phyloP scores from a whole-genome alignment of 2,329 filamentous ascomycete genomes.

The Coniosporium tulheliwenetii region DNA sequence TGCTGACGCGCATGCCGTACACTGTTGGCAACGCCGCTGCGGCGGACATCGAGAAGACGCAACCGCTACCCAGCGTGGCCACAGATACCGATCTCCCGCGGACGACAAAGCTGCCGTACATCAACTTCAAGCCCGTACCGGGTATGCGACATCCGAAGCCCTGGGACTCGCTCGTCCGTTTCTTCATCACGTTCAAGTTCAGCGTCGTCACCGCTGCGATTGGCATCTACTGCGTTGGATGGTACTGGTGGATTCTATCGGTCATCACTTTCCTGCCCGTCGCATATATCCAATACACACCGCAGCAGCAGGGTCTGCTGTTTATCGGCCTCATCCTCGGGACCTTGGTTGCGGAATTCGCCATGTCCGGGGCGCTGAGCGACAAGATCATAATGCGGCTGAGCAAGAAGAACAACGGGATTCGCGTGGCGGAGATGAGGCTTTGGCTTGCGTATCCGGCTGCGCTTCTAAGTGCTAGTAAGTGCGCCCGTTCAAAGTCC shows the following conservation, averaged over 20 bases:
- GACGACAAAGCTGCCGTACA: conserved; percentile 27
- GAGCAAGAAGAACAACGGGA: conserved; percentile 25
- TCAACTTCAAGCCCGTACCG: conserved; percentile 31
- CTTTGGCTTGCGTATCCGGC: conserved; percentile 41
- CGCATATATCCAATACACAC: conserved; percentile 32
- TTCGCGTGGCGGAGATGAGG: conserved; percentile 37
- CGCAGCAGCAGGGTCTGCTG: conserved; percentile 36
- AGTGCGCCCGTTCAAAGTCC: conserved; percentile 3
- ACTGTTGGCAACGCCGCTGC: conserved; percentile 4
- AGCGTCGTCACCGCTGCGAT: conserved; percentile 30
- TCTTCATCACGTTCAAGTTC: conserved; percentile 31
- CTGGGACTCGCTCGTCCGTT: conserved; percentile 30
- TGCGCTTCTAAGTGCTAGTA: conserved; percentile 26
- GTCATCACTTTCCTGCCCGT: conserved; percentile 37
- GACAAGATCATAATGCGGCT: conserved; percentile 34
- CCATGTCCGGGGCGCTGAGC: conserved; percentile 36
- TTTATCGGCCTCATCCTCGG: conserved; percentile 39
- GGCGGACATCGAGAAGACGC: conserved; percentile 8
- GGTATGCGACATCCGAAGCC: conserved; percentile 35
- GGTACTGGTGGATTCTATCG: conserved; percentile 42
- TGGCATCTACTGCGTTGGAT: conserved; percentile 34
- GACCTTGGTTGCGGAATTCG: conserved; percentile 33
- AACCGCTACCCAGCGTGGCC: conserved; percentile 5
- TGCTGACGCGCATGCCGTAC: conserved; percentile 24
- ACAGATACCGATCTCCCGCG: conserved; percentile 12